Evolutionary conservation across 805 yeast genomes (phyloP), one percentile per base, ranked within the genome.

Genomic region (Metschnikowia peoriensis): DNA sequence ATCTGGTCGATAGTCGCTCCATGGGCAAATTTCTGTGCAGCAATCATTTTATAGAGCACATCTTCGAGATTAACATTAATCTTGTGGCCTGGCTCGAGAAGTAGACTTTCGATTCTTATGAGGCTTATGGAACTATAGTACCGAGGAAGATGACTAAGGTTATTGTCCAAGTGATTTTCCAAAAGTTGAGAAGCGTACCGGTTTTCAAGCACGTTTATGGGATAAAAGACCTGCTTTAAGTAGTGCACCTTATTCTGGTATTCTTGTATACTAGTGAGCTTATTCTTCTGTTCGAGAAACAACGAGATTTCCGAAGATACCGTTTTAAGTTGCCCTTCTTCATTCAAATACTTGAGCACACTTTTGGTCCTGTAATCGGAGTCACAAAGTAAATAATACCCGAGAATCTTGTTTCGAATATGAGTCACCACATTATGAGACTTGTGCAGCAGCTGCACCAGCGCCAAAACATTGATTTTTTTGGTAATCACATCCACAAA

Each of bases 1-100:
- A 65, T 41, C 55, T 74, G 78, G 62, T 75, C 75, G 28, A 75
- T 66, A 43, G 58, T 62, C 7, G 72, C 63, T 12, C 61, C 61
- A 10, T 51, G 41, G 1, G 70, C 69, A 15, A 75, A 60, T 52
- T 72, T 72, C 43, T 67, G 65, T 16, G 54, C 55, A 17, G 64
- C 58, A 42, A 75, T 71, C 78, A 75, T 74, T n/a, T 59, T 60
- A 38, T 62, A 57, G 6, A 73, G 54, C 32, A 70, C 46, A 17
- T 54, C 59, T 52, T 73, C 75, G 15, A 69, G 47, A 28, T 61
- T 50, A n/a, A n/a, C n/a, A n/a, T n/a, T n/a, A 10, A 27, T 27
- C 1, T 44, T 22, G 22, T 22, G 22, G 22, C 22, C 52, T 12
- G 56, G 46, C 7, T 57, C 38, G 5, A 56, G 54, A 32, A 71